Percentiles rank a stretch among this genome's conserved stretches.
Conservation (phyloP, 805 yeast species). For the Komagataella pastoris region DNA sequence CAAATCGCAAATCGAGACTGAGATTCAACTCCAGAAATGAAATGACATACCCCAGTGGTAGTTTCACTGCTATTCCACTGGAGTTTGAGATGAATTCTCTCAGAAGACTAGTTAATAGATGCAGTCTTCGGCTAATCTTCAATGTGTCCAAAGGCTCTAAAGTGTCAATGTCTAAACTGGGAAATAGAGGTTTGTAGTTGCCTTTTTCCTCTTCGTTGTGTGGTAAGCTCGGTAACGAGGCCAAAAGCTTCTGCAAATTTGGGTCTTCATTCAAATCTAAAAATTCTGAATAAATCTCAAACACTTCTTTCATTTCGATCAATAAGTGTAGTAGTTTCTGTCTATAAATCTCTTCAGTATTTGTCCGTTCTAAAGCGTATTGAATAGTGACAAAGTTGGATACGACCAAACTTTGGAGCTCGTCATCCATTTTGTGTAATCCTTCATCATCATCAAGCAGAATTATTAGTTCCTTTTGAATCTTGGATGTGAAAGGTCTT, state of each 20-base stretch:
- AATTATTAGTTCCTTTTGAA: slow-evolving; percentile 28
- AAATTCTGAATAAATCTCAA: slow-evolving; percentile 44
- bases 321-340: slow-evolving; percentile 32
- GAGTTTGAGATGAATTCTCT: slow-evolving; percentile 38
- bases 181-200: slow-evolving; percentile 21
- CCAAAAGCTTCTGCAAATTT: slow-evolving; percentile 27
- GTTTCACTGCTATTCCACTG: slow-evolving; percentile 28
- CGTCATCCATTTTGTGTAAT: slow-evolving; percentile 23
- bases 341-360: slow-evolving; percentile 32
- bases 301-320: slow-evolving; percentile 38
- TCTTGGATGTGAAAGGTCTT: slow-evolving; percentile 62
- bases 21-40: slow-evolving; percentile 38
- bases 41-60: slow-evolving; percentile 52
- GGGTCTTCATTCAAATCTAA: slow-evolving; percentile 44
- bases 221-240: slow-evolving; percentile 21
- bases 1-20: slow-evolving; percentile 39
- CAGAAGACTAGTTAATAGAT: slow-evolving; percentile 30
- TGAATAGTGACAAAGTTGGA: slow-evolving; percentile 40
- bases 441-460: slow-evolving; percentile 19
- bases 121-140: slow-evolving; percentile 37
- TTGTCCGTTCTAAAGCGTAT: slow-evolving; percentile 38
- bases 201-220: slow-evolving; percentile 6
- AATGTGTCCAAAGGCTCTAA: slow-evolving; percentile 38
- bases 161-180: slow-evolving; percentile 44
- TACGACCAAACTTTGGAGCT: slow-evolving; percentile 27